Percentiles rank a stretch among this genome's conserved stretches.
phyloP scores from a whole-genome alignment of 2,329 filamentous ascomycete species.

The Colletotrichum godetiae region DNA sequence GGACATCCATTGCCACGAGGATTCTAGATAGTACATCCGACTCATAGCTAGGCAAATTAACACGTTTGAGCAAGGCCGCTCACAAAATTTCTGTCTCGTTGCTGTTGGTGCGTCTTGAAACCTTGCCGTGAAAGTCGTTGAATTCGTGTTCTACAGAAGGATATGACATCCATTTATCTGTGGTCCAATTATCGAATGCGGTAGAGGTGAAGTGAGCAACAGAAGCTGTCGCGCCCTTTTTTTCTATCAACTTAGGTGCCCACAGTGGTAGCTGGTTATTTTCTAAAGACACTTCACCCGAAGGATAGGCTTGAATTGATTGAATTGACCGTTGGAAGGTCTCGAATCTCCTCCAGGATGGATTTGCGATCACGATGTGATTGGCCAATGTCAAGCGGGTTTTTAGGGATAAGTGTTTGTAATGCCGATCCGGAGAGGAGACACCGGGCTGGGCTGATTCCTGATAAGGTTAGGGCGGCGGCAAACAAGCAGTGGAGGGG shows the following conservation, averaged over 20 bases:
- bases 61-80: constrained; percentile 27
- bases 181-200: background rate
- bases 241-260: background rate
- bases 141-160: background rate
- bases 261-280: background rate
- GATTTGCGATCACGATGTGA: constrained; percentile 32
- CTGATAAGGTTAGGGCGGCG: constrained; percentile 35
- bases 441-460: constrained; percentile 27
- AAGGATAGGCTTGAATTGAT: background rate
- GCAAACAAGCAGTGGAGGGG: constrained; percentile 28
- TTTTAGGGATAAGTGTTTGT: constrained; percentile 14
- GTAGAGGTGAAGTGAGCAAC: background rate
- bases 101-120: background rate
- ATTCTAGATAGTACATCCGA: constrained; percentile 29
- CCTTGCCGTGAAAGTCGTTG: background rate
- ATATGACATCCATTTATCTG: background rate
- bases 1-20: constrained; percentile 20
- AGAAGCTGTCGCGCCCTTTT: background rate
- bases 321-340: background rate
- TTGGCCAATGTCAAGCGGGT: constrained; percentile 33
- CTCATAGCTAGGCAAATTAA: constrained; percentile 27
- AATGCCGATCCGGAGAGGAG: constrained; percentile 34
- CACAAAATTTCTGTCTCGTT: background rate
- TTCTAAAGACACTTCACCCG: background rate
- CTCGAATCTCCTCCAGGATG: constrained; percentile 13